These are phyloP conservation scores for Aspergillus sparsus DNA, from an alignment of 495 filamentous ascomycete genomes.

Conservation along the genomic window DNA sequence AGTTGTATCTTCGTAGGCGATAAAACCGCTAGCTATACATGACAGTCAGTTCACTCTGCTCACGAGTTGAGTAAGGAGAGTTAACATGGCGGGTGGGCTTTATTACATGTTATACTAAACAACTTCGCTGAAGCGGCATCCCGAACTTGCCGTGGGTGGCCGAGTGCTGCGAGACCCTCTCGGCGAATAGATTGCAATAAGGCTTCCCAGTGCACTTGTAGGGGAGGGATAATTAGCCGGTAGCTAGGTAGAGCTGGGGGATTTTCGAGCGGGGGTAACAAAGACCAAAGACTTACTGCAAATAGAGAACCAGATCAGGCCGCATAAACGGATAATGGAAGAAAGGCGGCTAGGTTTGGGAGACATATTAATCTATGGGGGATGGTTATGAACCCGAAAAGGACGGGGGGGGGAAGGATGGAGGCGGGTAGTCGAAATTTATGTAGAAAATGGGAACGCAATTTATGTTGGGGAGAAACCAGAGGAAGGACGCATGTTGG, in stretches of 20 bases:
- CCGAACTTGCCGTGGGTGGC: constrained; percentile 18
- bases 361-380: constrained; percentile 7
- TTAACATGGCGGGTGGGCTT: not conserved
- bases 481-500: constrained; percentile 1
- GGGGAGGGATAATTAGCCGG: not conserved
- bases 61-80: not conserved
- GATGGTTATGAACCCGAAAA: not conserved
- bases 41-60: constrained; percentile 10
- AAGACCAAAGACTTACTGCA: constrained; percentile 17
- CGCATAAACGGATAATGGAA: constrained; percentile 22
- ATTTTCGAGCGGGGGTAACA: not conserved
- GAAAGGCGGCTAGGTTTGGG: constrained; percentile 20
- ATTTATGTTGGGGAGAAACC: constrained; percentile 5
- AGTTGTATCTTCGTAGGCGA: constrained; percentile 44
- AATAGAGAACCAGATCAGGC: constrained; percentile 28
- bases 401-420: not conserved
- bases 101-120: constrained; percentile 25
- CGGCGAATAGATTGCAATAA: constrained; percentile 24
- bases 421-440: not conserved
- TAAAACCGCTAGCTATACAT: constrained; percentile 29
- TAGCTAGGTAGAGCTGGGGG: constrained; percentile 4
- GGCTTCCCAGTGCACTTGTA: constrained; percentile 28
- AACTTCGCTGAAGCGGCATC: constrained; percentile 28
- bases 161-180: constrained; percentile 26
- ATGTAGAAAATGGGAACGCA: not conserved